A percentile compares a stretch with the other conserved stretches of the same genome.
These are phyloP conservation scores for Posidonia oceanica DNA, from an alignment of 116 monocot genomes.

Conservation along the genomic window DNA sequence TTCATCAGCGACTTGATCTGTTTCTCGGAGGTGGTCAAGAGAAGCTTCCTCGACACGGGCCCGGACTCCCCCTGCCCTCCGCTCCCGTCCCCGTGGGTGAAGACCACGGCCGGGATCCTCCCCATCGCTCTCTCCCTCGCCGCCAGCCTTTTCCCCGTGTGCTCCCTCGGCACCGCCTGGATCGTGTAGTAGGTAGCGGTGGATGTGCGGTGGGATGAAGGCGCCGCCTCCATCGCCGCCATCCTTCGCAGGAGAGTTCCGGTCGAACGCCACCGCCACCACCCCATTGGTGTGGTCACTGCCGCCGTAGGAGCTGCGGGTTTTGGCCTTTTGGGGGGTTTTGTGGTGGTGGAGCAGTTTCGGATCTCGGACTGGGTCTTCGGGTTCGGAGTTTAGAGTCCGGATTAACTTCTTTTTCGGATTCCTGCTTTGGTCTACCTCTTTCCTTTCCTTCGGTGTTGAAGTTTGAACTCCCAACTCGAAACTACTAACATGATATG, in stretches of 20 bases:
- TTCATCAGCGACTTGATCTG: slow-evolving; percentile 56
- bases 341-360: background rate
- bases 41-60: slow-evolving; percentile 31
- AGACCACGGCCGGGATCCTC: slow-evolving; percentile 54
- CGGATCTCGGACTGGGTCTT: background rate
- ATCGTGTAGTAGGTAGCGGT: slow-evolving; percentile 49
- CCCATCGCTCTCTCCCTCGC: slow-evolving; percentile 56
- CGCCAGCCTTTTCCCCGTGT: slow-evolving; percentile 42
- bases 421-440: too few relatives aligned
- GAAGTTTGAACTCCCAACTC: too few relatives aligned
- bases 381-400: background rate
- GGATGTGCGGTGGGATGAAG: background rate
- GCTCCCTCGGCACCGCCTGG: slow-evolving; percentile 78
- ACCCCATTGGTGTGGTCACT: background rate
- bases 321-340: too few relatives aligned
- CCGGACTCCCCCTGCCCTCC: background rate
- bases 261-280: slow-evolving; percentile 5
- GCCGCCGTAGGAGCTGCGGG: too few relatives aligned
- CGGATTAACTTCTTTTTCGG: too few relatives aligned
- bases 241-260: slow-evolving; percentile 3
- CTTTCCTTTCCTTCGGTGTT: too few relatives aligned
- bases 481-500: too few relatives aligned
- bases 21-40: slow-evolving; percentile 51
- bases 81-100: slow-evolving; percentile 20
- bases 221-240: background rate